Evolutionary conservation across 805 yeast genomes (phyloP), one percentile per base, ranked within the genome.

Genomic region (Candida corydali): DNA sequence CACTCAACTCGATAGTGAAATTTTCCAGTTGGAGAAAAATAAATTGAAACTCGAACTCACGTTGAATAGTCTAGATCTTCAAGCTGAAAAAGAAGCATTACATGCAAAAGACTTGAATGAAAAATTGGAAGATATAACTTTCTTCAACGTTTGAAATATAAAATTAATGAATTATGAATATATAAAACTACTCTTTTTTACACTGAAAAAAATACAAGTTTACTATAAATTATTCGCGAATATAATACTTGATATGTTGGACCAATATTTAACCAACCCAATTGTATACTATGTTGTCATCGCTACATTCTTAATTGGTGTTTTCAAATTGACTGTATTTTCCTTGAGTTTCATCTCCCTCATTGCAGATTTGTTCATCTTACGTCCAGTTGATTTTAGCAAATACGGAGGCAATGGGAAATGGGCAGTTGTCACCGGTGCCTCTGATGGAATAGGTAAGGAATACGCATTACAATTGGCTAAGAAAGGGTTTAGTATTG

Each of bases 361-460:
- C 42, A 26, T 85, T n/a, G 47, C 69, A 15, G 89, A 84, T 44
- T 57, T 81, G 34, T 82, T 78, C 52, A 41, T 86, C 17, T 65
- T 82, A 23, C 87, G 91, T 22, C 63, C 80, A 6, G 78, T 70
- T 33, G 58, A 69, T 52, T 81, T 73, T 51, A 52, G 57, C 28
- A 80, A 77, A 55, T 88, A 88, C 53, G 96, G 96, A n/a, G 82
- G 91, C 18, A 68, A 69, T 42, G 41, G 47, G 15, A 69, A 75
- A 27, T 93, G 96, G 91, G 96, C 97, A n/a, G 84, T 93, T 22
- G 76, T 93, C 12, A 93, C 98, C 5, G 98, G 98, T 40, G 94
- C 97, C 3, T 86, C 97, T 32, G 98, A 93, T 57, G 98, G 98
- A 24, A 83, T 93, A 53, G 98, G 98, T 40, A 87, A 89, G 57